Conservation (phyloP, 495 filamentous ascomycete species). For the Hypomontagnella submonticulosa region DNA sequence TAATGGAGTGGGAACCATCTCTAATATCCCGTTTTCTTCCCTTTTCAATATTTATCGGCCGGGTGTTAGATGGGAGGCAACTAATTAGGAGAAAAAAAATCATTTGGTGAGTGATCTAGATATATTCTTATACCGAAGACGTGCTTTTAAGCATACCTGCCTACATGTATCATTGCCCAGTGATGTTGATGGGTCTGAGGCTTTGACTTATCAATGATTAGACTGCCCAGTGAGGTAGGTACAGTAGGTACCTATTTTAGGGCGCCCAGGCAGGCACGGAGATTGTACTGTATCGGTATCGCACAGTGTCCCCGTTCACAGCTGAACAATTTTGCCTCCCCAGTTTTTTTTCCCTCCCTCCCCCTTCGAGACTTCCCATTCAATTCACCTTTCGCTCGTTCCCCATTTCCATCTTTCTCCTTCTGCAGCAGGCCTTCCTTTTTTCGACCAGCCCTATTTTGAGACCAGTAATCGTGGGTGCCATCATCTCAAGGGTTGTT, state of each 20-base stretch:
- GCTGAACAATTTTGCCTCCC: constrained; percentile 48
- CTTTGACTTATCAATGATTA: neutral
- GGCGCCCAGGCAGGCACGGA: constrained; percentile 12
- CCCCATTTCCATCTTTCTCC: constrained; percentile 30
- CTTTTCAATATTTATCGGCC: too few relatives aligned
- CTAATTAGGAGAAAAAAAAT: too few relatives aligned
- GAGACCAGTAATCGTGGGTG: constrained; percentile 6
- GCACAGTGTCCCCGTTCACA: constrained; percentile 23
- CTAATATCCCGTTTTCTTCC: too few relatives aligned
- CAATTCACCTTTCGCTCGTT: constrained; percentile 35
- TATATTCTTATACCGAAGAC: neutral
- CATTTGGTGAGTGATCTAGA: neutral
- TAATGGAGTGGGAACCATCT: too few relatives aligned
- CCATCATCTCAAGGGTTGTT: constrained; percentile 11
- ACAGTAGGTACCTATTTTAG: neutral
- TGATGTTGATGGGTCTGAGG: constrained; percentile 8
- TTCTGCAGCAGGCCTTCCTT: constrained; percentile 22
- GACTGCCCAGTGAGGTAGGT: too few relatives aligned
- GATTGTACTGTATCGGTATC: constrained; percentile 16
- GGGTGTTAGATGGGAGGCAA: too few relatives aligned
- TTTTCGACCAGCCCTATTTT: constrained; percentile 25
- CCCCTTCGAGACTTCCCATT: constrained; percentile 33
- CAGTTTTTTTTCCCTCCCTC: constrained; percentile 24
- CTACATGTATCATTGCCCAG: neutral
- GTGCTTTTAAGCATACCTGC: neutral